These are phyloP conservation scores for Trichomonas gallinae DNA, from an alignment of 208 protist species.

Conservation along the genomic window DNA sequence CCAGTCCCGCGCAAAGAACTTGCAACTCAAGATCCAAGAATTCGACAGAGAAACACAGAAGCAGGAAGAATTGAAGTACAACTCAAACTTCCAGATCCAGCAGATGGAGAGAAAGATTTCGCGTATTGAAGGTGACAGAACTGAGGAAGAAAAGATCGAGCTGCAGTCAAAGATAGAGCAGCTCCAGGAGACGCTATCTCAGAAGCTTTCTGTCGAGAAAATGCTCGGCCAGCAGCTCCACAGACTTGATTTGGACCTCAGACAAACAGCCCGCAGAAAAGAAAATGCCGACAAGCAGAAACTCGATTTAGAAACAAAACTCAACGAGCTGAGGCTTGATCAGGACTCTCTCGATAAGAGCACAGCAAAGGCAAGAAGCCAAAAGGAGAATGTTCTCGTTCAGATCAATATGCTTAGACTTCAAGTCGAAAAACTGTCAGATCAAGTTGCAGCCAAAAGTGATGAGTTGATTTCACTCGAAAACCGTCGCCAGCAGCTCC, in stretches of 20 bases:
- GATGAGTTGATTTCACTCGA: not conserved
- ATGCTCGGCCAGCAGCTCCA: not conserved
- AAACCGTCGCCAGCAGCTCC: not conserved
- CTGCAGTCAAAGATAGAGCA: not conserved
- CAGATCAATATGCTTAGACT: not conserved
- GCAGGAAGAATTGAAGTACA: not conserved
- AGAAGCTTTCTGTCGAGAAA: not conserved
- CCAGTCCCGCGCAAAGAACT: not conserved
- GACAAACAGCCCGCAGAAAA: not conserved
- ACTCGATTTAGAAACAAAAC: not conserved
- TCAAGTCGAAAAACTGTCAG: not conserved
- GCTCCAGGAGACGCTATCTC: not conserved
- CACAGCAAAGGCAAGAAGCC: not conserved
- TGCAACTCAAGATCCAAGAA: not conserved
- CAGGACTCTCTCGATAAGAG: not conserved
- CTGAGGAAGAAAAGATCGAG: not conserved
- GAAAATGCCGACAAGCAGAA: not conserved
- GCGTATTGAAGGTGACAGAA: not conserved
- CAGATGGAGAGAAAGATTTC: slow-evolving; percentile 19
- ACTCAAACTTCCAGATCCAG: slow-evolving; percentile 17
- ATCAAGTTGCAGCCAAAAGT: not conserved
- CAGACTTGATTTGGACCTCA: not conserved
- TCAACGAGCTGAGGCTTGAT: not conserved
- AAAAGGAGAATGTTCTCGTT: not conserved
- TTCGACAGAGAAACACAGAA: slow-evolving; percentile 3